These are phyloP conservation scores for Parafenestella ontariensis DNA, from an alignment of 2,329 filamentous ascomycete species.

Conservation along the genomic window DNA sequence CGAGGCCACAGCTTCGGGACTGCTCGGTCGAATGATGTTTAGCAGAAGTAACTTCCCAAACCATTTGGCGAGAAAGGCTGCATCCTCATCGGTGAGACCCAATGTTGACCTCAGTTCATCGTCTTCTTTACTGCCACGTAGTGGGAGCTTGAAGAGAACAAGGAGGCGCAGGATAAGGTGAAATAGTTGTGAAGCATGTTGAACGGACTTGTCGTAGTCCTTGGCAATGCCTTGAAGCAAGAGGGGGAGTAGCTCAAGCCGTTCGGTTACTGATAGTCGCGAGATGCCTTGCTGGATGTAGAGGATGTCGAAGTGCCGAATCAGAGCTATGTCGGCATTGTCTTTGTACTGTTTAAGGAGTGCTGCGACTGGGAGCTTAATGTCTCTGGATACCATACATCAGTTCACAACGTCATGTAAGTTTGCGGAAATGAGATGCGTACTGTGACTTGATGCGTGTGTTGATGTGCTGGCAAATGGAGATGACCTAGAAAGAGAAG, in stretches of 20 bases:
- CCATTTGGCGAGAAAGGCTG: conserved; percentile 74
- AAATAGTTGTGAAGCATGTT: conserved; percentile 73
- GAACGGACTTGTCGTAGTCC: conserved; percentile 62
- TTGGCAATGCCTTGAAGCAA: conserved; percentile 71
- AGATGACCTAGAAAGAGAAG: conserved; percentile 60
- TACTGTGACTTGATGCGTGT: conserved; percentile 65
- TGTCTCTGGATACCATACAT: conserved; percentile 50
- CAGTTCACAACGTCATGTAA: conserved; percentile 6
- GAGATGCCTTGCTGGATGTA: conserved; percentile 87
- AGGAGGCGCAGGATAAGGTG: conserved; percentile 82
- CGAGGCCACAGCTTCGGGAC: conserved; percentile 47
- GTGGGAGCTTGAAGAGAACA: conserved; percentile 73
- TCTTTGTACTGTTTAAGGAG: conserved; percentile 91
- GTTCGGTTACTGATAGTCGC: conserved; percentile 66
- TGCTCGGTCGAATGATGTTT: conserved; percentile 48
- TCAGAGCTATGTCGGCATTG: conserved; percentile 68
- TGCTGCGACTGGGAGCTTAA: conserved; percentile 83
- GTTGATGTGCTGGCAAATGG: conserved; percentile 75
- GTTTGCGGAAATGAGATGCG: conserved; percentile 18
- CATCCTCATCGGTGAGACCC: conserved; percentile 74
- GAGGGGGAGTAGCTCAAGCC: conserved; percentile 74
- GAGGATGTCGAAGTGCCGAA: conserved; percentile 86
- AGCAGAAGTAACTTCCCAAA: conserved; percentile 80
- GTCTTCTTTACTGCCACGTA: conserved; percentile 81
- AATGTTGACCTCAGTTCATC: conserved; percentile 69